A percentile compares a stretch with the other conserved stretches of the same genome.
These are phyloP conservation scores for Suillus luteus DNA, from an alignment of 768 basidiomycete species.

Conservation along the genomic window DNA sequence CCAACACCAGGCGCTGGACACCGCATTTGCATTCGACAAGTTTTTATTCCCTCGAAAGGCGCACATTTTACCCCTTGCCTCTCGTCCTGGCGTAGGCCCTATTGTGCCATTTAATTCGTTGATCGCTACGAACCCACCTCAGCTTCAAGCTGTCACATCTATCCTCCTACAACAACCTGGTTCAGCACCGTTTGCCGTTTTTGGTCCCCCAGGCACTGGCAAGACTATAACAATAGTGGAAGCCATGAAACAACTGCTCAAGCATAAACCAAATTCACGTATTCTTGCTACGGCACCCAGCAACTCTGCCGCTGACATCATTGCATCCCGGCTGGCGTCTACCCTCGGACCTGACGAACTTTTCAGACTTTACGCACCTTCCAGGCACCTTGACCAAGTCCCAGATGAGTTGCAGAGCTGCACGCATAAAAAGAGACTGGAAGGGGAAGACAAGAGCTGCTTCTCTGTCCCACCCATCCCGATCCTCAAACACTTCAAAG, in stretches of 20 bases:
- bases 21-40: slow-evolving; percentile 39
- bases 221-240: slow-evolving; percentile 70
- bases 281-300: slow-evolving; percentile 69
- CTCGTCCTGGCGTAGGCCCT: not conserved
- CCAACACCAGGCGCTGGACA: slow-evolving; percentile 55
- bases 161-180: slow-evolving; percentile 48
- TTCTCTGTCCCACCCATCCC: slow-evolving; percentile 43
- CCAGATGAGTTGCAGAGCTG: slow-evolving; percentile 41
- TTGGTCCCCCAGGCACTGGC: slow-evolving; percentile 69
- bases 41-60: slow-evolving; percentile 47
- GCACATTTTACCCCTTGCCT: slow-evolving; percentile 12
- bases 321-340: slow-evolving; percentile 44
- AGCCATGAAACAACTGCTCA: slow-evolving; percentile 57
- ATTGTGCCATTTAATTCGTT: slow-evolving; percentile 42
- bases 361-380: slow-evolving; percentile 56
- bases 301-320: slow-evolving; percentile 68
- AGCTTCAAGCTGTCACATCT: slow-evolving; percentile 49
- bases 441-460: slow-evolving; percentile 1
- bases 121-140: slow-evolving; percentile 47
- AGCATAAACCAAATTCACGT: slow-evolving; percentile 39
- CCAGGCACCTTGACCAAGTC: slow-evolving; percentile 40
- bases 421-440: slow-evolving; percentile 38
- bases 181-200: slow-evolving; percentile 56
- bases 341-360: slow-evolving; percentile 39
- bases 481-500: slow-evolving; percentile 44